Evolutionary conservation across 2,329 filamentous ascomycete genomes (phyloP), one percentile per base, ranked within the genome.

Genomic region (Leptographium radiaticola): DNA sequence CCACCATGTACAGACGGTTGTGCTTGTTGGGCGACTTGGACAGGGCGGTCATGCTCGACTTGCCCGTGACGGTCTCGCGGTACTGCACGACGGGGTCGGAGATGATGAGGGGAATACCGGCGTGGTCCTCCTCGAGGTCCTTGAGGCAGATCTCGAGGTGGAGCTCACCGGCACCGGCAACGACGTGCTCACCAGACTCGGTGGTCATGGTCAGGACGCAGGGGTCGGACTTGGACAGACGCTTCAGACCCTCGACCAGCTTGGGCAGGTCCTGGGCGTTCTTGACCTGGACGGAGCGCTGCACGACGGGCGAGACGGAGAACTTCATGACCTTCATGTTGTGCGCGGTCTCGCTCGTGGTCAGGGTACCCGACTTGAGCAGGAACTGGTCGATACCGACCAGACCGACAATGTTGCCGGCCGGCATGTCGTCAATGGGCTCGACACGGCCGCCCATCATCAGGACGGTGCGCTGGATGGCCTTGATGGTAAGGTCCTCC

Each of bases 281-380:
- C 89, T 97, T 97, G 80, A 96, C 91, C 77, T 96, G 89, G 68
- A 98, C 93, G 74, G 93, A 95, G 65, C 91, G 91, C 77, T 87
- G 91, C 63, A 98, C 93, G 76, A 98, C 93, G 67, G 93, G 93
- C 58, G 93, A 97, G 72, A 98, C 93, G 69, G 93, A 98, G 87
- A 98, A 98, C 82, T 96, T 97, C 93, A 98, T 98, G 77, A 98
- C 93, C 86, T 97, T 97, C 68, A 98, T 79, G 86, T 98, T 98
- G 86, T 98, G 93, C 71, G 93, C 91, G 62, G 89, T 94, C 64
- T 98, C 93, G 70, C 81, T 84, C 71, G 91, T 97, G 75, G 90
- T 95, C 67, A 98, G 87, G 68, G 93, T 98, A 86, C 93, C 93
- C 72, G 93, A 97, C 86, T 98, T 98, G 80, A 98, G 89, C 81